Percentiles rank a stretch among this genome's conserved stretches.
Conservation (phyloP, 441 rosid genomes). For the Pelargonium cotyledonis region DNA sequence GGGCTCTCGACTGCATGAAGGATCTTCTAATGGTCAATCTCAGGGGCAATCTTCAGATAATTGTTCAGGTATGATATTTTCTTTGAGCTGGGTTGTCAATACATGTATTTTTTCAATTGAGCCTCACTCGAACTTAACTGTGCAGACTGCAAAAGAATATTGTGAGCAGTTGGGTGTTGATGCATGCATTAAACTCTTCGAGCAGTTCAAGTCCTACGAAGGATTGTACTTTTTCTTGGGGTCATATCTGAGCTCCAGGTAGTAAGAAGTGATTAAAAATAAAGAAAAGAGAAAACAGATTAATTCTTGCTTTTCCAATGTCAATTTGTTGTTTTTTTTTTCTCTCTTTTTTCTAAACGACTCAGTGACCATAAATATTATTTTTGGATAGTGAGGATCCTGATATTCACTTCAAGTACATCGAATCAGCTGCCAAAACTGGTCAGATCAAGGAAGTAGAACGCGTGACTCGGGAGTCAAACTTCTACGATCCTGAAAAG, state of each 20-base stretch:
- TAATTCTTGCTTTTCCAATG: neutral
- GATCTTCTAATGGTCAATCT: constrained; percentile 20
- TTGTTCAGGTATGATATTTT: constrained; percentile 21
- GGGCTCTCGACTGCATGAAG: constrained; percentile 29
- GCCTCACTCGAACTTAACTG: constrained; percentile 17
- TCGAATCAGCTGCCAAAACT: constrained; percentile 94
- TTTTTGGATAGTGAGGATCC: constrained; percentile 71
- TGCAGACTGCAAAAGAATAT: constrained; percentile 58
- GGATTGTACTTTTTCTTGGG: constrained; percentile 97
- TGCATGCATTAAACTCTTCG: constrained; percentile 60
- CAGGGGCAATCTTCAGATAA: constrained; percentile 29
- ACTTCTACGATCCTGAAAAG: constrained; percentile 91
- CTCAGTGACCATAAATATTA: too few species aligned
- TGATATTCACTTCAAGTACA: constrained; percentile 89
- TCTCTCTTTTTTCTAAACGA: too few species aligned
- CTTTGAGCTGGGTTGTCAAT: constrained; percentile 13
- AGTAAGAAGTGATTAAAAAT: constrained; percentile 3
- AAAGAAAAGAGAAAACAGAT: neutral
- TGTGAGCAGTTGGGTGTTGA: constrained; percentile 49
- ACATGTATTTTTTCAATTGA: constrained; percentile 3
- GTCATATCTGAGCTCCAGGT: constrained; percentile 95
- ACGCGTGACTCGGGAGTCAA: constrained; percentile 94
- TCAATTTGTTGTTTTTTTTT: neutral
- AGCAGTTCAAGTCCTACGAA: constrained; percentile 96
- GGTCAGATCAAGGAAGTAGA: constrained; percentile 99